Conservation (phyloP, 768 basidiomycete species). For the Pleurotus platypus region DNA sequence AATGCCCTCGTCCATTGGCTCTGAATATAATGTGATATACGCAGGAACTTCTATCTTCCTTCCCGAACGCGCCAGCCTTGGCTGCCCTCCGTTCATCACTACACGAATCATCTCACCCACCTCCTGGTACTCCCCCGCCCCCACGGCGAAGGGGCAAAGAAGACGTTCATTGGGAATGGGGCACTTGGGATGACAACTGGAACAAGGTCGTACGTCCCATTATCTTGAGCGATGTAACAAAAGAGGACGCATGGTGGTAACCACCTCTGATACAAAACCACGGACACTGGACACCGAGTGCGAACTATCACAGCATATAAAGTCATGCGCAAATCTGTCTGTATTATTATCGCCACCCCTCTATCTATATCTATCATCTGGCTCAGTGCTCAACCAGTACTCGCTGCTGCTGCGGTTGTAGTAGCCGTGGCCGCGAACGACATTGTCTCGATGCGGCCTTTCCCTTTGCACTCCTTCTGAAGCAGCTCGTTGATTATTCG, state of each 20-base stretch:
- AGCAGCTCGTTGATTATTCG: slow-evolving; percentile 84
- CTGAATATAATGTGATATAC: background rate
- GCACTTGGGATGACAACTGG: slow-evolving; percentile 89
- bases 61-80: slow-evolving; percentile 55
- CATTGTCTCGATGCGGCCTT: slow-evolving; percentile 82
- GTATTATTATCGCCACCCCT: too few species aligned
- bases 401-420: background rate
- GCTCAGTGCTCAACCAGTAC: background rate
- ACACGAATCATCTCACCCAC: slow-evolving; percentile 22
- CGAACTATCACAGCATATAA: too few species aligned
- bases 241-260: slow-evolving; percentile 14
- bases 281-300: too few species aligned
- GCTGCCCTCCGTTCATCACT: slow-evolving; percentile 50
- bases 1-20: slow-evolving; percentile 2
- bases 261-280: too few species aligned
- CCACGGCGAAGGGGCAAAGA: slow-evolving; percentile 11
- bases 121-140: slow-evolving; percentile 12
- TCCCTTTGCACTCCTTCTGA: slow-evolving; percentile 88
- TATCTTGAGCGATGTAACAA: slow-evolving; percentile 34
- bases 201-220: slow-evolving; percentile 60
- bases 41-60: slow-evolving; percentile 56
- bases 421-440: slow-evolving; percentile 62
- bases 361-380: background rate
- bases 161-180: slow-evolving; percentile 51
- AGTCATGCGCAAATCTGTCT: too few species aligned